Base-by-base conservation (phyloP, 179 eudicot species). In the Corrigiola litoralis region DNA sequence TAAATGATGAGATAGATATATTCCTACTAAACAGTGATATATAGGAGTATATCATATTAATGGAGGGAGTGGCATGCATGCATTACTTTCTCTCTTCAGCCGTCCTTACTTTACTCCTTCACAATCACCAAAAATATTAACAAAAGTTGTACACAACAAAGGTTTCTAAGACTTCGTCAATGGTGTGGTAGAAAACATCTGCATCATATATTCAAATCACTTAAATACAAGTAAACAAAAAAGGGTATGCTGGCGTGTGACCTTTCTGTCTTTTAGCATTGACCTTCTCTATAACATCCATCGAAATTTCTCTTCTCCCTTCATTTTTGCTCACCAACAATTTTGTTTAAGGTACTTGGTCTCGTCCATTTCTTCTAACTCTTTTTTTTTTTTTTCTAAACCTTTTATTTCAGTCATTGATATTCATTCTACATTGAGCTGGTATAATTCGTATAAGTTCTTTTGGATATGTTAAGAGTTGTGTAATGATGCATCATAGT, bases 251-350 rank as follows among this genome's bases (percentile, higher is more conserved):
- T 58, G 71, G 62, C 71, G 14, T 57, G 61, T 63, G 33, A 44
- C 14, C 49, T 16, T 21, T 58, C 44, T 68, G 67, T 49, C 51
- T 31, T 9, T 47, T 48, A 73, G 36, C 58, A 24, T 13, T 68
- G 48, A 67, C 45, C 31, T 24, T 34, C 52, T 49, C 69, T 69
- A 74, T 74, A 74, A 74, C 69, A 48, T 27, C 69, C 66, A 21
- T 55, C 65, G 24, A 49, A 20, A 49, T 66, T 41, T 49, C 28
- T 69, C 32, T 69, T 71, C 21, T 63, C 50, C 59, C 46, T 65
- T 56, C 70, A 64, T 59, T 65, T 75, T 69, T 68, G 75, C 50
- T 49, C 6, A 45, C 61, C 21, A 38, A 41, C 24, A 20, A 14
- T 28, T 52, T 63, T 40, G 20, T 64, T 45, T 24, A 66, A 70